phyloP scores from a whole-genome alignment of 768 basidiomycete genomes.

The Lentinula raphanica region DNA sequence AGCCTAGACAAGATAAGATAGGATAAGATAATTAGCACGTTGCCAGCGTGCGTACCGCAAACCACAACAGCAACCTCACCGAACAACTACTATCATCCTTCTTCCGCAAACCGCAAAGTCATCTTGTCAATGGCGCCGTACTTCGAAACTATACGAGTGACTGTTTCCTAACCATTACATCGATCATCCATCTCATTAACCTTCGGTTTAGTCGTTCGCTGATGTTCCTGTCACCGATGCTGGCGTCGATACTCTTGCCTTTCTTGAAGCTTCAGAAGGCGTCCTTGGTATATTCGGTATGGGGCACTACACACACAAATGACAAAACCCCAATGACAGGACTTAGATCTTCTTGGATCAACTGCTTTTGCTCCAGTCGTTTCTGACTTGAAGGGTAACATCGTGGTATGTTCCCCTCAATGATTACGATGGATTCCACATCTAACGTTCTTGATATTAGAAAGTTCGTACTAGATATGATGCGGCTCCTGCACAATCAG shows the following conservation, averaged over 20 bases:
- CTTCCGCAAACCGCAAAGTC: too few relatives aligned
- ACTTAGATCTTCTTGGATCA: conserved; percentile 82
- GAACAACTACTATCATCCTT: conserved; percentile 1
- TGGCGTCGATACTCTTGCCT: conserved; percentile 84
- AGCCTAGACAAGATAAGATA: conserved; percentile 11
- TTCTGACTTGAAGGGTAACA: conserved; percentile 87
- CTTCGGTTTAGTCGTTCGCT: conserved; percentile 73
- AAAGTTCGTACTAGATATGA: conserved; percentile 86
- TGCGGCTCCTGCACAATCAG: conserved; percentile 55
- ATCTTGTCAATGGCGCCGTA: conserved; percentile 62
- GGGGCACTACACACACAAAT: too few relatives aligned
- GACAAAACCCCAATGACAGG: too few relatives aligned
- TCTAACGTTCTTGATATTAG: too few relatives aligned
- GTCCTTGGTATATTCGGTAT: conserved; percentile 88
- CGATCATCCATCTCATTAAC: background rate
- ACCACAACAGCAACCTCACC: background rate
- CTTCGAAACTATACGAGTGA: conserved; percentile 63
- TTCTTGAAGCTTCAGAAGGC: conserved; percentile 85
- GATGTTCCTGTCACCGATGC: conserved; percentile 82
- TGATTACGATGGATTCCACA: too few relatives aligned
- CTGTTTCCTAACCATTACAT: conserved; percentile 9
- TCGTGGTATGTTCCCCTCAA: conserved; percentile 70
- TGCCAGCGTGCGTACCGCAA: background rate
- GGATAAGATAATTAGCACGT: conserved; percentile 1
- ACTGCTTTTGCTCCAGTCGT: conserved; percentile 81